Base-by-base conservation (phyloP, 805 yeast genomes). In the Ogataea ganodermae region DNA sequence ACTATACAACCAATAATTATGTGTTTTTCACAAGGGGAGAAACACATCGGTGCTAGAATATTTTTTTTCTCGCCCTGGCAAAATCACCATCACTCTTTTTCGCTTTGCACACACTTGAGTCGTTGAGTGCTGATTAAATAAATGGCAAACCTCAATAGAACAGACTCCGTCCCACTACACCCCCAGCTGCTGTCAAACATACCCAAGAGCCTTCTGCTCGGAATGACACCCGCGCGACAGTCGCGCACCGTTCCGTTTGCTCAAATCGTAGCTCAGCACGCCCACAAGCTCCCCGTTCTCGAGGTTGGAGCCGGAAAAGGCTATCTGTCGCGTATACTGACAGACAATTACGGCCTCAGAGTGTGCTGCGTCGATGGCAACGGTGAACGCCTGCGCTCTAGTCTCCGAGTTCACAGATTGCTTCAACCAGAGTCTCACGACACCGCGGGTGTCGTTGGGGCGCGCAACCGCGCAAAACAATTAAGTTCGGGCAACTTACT, bases 1-100 rank as follows among this genome's bases (percentile, higher is more conserved):
- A 81, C 86, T 80, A 81, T 78, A 79, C 66, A 66, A 66, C 70
- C 71, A 14, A 5, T 18, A 24, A 7, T 24, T 24, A 24, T 24
- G 6, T 7, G 27, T 24, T 10, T 24, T 24, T 7, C 7, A 10
- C 27, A 24, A n/a, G n/a, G n/a, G n/a, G n/a, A n/a, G n/a, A n/a
- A n/a, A n/a, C n/a, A n/a, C n/a, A n/a, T n/a, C n/a, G n/a, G n/a
- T n/a, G n/a, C 24, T 22, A 6, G 24, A 22, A 6, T 22, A 22
- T 22, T 22, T 6, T 22, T 22, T 22, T 22, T 22, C 24, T 6
- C 24, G 8, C 24, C n/a, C n/a, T n/a, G n/a, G n/a, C n/a, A 9
- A 27, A 7, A 12, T 27, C 31, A 6, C 7, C 31, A 7, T 12
- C n/a, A 14, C 31, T 4, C 10, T 27, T 14, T 13, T 14, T 27